Percentiles rank a stretch among this genome's conserved stretches.
Conservation (phyloP, 768 basidiomycete species). For the Tulasnella sp. region DNA sequence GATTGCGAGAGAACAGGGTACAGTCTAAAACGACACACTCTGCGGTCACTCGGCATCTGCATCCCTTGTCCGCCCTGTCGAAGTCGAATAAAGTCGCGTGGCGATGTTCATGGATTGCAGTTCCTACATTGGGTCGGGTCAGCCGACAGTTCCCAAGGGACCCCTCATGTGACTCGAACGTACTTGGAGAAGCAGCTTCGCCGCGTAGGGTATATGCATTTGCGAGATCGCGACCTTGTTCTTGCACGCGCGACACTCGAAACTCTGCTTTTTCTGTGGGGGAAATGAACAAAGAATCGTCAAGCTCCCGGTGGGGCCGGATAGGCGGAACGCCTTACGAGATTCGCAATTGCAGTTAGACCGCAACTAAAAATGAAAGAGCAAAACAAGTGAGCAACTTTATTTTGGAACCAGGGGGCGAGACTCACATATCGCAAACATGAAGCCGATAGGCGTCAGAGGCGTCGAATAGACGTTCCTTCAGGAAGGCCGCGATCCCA, state of each 20-base stretch:
- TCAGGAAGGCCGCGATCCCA: slow-evolving; percentile 94
- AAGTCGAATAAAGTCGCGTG: slow-evolving; percentile 73
- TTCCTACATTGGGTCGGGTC: slow-evolving; percentile 39
- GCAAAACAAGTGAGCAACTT: not conserved
- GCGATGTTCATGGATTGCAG: slow-evolving; percentile 94
- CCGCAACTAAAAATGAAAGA: slow-evolving; percentile 51
- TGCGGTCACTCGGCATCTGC: slow-evolving; percentile 5
- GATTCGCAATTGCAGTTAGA: slow-evolving; percentile 90
- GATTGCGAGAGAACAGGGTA: slow-evolving; percentile 1
- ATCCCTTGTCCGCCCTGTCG: slow-evolving; percentile 75
- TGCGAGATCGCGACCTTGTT: slow-evolving; percentile 94
- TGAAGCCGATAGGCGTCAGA: slow-evolving; percentile 89
- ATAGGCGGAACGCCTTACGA: slow-evolving; percentile 39
- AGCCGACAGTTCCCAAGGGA: not conserved
- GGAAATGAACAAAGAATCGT: not conserved
- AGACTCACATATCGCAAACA: slow-evolving; percentile 85
- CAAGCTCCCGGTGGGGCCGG: not conserved
- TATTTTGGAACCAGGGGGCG: not conserved
- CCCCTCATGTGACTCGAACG: slow-evolving; percentile 23
- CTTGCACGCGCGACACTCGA: slow-evolving; percentile 95
- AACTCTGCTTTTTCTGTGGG: slow-evolving; percentile 86
- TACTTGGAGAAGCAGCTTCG: slow-evolving; percentile 91
- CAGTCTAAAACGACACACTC: not conserved
- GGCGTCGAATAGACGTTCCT: slow-evolving; percentile 91
- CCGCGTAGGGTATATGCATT: slow-evolving; percentile 89